phyloP scores from a whole-genome alignment of 1,284 basidiomycete species.

The Pholiota adiposa region DNA sequence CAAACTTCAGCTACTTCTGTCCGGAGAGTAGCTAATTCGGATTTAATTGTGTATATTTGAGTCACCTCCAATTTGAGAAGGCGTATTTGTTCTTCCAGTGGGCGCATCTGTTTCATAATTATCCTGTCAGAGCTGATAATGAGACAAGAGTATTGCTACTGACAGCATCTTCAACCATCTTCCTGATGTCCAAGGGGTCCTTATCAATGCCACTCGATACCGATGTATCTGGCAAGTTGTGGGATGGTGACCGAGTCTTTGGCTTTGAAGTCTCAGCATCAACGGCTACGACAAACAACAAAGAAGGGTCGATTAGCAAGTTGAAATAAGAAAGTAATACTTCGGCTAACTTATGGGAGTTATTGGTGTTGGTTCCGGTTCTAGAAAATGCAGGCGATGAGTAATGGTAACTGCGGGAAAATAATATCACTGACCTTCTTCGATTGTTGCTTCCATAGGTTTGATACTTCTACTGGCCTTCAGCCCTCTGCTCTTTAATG shows the following conservation, averaged over 20 bases:
- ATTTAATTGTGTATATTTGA: slow-evolving; percentile 40
- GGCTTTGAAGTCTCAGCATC: background rate
- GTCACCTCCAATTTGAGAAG: slow-evolving; percentile 45
- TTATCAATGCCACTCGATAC: background rate
- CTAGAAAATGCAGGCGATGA: slow-evolving; percentile 14
- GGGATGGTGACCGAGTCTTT: slow-evolving; percentile 1
- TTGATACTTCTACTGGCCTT: slow-evolving; percentile 55
- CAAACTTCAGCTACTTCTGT: slow-evolving; percentile 38
- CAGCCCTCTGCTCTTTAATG: slow-evolving; percentile 51
- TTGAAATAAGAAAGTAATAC: background rate
- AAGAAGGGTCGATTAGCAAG: too few relatives aligned
- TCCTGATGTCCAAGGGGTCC: slow-evolving; percentile 6
- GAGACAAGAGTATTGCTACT: background rate
- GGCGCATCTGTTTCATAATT: slow-evolving; percentile 46
- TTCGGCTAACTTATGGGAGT: slow-evolving; percentile 5
- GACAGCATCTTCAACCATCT: slow-evolving; percentile 21
- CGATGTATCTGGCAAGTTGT: background rate
- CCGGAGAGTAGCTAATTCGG: slow-evolving; percentile 41
- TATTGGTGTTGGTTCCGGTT: slow-evolving; percentile 22
- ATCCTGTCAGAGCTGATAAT: background rate
- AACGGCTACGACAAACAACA: background rate
- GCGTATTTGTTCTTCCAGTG: slow-evolving; percentile 55
- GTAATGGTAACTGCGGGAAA: slow-evolving; percentile 2
- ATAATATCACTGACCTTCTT: slow-evolving; percentile 51
- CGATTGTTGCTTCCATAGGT: slow-evolving; percentile 61